Evolutionary conservation across 2,329 filamentous ascomycete species (phyloP).

Genomic region (Claviceps sp.): DNA sequence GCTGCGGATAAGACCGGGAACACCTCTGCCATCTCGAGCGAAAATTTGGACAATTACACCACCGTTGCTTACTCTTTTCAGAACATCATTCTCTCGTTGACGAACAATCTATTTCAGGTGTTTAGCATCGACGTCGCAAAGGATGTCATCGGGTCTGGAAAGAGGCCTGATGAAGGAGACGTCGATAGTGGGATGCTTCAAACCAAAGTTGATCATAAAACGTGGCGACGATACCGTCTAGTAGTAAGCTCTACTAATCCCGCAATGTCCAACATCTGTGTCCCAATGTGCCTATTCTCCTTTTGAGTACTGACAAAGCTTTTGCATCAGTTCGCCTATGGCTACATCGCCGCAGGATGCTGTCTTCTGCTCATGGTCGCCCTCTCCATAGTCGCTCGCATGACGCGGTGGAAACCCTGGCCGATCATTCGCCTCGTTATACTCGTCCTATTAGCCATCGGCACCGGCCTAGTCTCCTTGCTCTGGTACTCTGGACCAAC

Average conservation of each 20-base stretch:
- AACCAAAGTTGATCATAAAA: constrained; percentile 9
- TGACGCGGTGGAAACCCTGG: constrained; percentile 18
- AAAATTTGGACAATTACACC: not conserved
- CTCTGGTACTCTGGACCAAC: constrained; percentile 12
- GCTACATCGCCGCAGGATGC: constrained; percentile 19
- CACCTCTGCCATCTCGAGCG: not conserved
- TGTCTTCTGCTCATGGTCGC: constrained; percentile 19
- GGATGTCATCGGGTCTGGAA: constrained; percentile 1
- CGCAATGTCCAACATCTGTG: too few species aligned
- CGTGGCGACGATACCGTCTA: constrained; percentile 13
- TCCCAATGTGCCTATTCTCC: not conserved
- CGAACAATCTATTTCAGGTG: constrained; percentile 16
- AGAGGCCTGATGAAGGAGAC: not conserved
- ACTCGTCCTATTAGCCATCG: constrained; percentile 17
- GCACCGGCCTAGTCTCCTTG: constrained; percentile 14
- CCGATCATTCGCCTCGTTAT: constrained; percentile 17
- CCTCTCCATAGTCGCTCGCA: constrained; percentile 18
- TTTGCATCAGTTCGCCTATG: constrained; percentile 19
- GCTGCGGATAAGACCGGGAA: not conserved
- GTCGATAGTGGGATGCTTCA: constrained; percentile 1
- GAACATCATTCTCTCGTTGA: constrained; percentile 12
- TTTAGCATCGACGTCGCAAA: constrained; percentile 19
- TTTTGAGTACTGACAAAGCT: not conserved
- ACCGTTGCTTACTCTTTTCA: constrained; percentile 6
- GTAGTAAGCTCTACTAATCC: constrained; percentile 15